Percentiles rank a stretch among this genome's conserved stretches.
phyloP scores from a whole-genome alignment of 345 rosid genomes.

The Bruguiera parviflora region DNA sequence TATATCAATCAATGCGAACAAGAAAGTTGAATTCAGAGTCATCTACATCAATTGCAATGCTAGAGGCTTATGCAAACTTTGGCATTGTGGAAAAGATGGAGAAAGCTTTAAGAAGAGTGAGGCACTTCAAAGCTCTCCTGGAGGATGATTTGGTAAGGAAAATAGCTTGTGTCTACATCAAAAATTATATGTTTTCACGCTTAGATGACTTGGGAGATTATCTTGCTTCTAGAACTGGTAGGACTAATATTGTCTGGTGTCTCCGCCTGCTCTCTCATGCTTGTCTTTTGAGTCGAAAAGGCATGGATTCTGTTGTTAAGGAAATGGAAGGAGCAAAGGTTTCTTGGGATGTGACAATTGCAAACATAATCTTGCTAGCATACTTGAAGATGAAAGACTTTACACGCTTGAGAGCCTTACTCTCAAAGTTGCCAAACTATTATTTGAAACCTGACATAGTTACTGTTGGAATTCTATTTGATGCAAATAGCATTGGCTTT shows the following conservation, averaged over 20 bases:
- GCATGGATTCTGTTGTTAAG: conserved; percentile 44
- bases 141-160: conserved; percentile 54
- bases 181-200: conserved; percentile 64
- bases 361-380: conserved; percentile 47
- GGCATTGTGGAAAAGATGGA: conserved; percentile 63
- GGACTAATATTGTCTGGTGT: conserved; percentile 54
- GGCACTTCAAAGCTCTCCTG: conserved; percentile 28
- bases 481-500: conserved; percentile 39
- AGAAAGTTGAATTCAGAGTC: conserved; percentile 52
- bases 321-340: conserved; percentile 53
- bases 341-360: conserved; percentile 47
- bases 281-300: conserved; percentile 54
- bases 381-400: conserved; percentile 57
- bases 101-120: conserved; percentile 32
- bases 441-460: conserved; percentile 59
- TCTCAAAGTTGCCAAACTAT: conserved; percentile 27
- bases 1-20: conserved; percentile 34
- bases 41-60: conserved; percentile 51
- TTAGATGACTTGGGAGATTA: conserved; percentile 49
- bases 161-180: conserved; percentile 56
- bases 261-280: conserved; percentile 59
- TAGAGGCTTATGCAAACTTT: conserved; percentile 57
- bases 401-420: conserved; percentile 34
- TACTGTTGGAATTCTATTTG: conserved; percentile 57
- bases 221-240: conserved; percentile 40